Evolutionary conservation across 2,329 filamentous ascomycete genomes (phyloP), one percentile per base, ranked within the genome.

Genomic region (Trichothecium roseum): DNA sequence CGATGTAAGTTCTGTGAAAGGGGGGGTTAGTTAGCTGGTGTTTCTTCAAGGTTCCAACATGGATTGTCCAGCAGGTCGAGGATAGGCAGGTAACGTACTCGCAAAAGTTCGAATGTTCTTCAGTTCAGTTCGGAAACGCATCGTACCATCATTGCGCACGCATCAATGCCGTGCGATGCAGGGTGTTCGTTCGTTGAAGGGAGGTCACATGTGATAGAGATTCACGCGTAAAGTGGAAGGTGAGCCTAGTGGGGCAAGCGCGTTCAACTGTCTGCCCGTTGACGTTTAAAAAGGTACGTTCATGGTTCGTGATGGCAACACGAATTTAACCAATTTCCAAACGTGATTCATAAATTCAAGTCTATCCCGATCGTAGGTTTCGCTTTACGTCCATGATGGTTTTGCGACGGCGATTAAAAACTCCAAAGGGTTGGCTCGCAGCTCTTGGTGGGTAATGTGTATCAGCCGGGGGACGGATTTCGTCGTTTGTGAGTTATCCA

Each of bases 51-150:
- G 22, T 36, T 30, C 20, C 13, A 20, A 28, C 7, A 18, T 29
- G 33, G 30, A 37, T 18, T 30, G n/a, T n/a, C n/a, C n/a, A n/a
- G n/a, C n/a, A n/a, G n/a, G n/a, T n/a, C n/a, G 38, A 32, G 28
- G 18, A 20, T 15, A 18, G 15, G 18, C 35, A 10, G 8, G 29
- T 18, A 31, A 43, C 64, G 50, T 55, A 78, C 76, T 81, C 28
- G 74, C 69, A 51, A 81, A 79, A 2, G 76, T 78, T 42, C 73
- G 72, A 31, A 78, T 76, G 41, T 81, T 81, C 45, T 71, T 72
- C 32, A 82, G 60, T 36, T 78, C 73, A 7, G 77, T 78, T 46
- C 72, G 75, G 62, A 81, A 81, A 37, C 77, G 66, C 77, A 81
- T 80, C 29, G 52, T 68, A 18, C 22, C 9, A n/a, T 13, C 17